Conservation (phyloP, 176 grass and related monocot genomes). For the Phoenix dactylifera region DNA sequence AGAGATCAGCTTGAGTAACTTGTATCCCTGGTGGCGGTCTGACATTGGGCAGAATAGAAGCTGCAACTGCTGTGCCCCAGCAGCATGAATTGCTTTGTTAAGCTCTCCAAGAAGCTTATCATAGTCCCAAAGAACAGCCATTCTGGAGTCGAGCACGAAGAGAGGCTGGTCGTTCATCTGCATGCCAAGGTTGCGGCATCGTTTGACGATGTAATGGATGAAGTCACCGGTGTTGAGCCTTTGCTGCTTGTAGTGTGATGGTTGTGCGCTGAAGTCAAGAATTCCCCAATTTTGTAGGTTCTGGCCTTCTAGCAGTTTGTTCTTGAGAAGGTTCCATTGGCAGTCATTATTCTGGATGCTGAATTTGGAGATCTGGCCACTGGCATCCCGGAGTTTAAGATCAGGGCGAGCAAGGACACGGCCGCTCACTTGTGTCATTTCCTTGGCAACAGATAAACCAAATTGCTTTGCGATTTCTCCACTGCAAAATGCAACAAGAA, state of each 20-base stretch:
- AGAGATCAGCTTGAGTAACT: slow-evolving; percentile 43
- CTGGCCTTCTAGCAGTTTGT: slow-evolving; percentile 25
- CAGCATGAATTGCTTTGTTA: slow-evolving; percentile 15
- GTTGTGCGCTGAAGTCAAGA: slow-evolving; percentile 35
- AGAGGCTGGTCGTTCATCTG: background rate
- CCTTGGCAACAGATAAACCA: slow-evolving; percentile 31
- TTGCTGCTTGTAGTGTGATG: background rate
- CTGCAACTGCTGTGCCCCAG: slow-evolving; percentile 16
- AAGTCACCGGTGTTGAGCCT: slow-evolving; percentile 13
- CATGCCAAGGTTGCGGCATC: slow-evolving; percentile 31
- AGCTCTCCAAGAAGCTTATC: slow-evolving; percentile 10
- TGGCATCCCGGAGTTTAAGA: slow-evolving; percentile 25
- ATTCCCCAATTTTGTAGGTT: slow-evolving; percentile 39
- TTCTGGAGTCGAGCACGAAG: background rate
- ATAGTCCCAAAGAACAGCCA: slow-evolving; percentile 23
- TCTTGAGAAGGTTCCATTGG: slow-evolving; percentile 42
- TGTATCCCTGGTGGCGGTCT: slow-evolving; percentile 36
- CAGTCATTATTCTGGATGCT: slow-evolving; percentile 12
- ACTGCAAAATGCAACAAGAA: slow-evolving; percentile 17
- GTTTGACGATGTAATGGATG: slow-evolving; percentile 17
- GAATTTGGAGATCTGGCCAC: slow-evolving; percentile 14
- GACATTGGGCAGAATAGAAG: slow-evolving; percentile 53
- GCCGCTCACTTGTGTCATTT: slow-evolving; percentile 45
- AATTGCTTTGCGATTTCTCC: slow-evolving; percentile 39
- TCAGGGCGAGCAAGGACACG: slow-evolving; percentile 35